These are phyloP conservation scores for Leptomonas pyrrhocoris DNA, from an alignment of 208 protist genomes.

Conservation along the genomic window DNA sequence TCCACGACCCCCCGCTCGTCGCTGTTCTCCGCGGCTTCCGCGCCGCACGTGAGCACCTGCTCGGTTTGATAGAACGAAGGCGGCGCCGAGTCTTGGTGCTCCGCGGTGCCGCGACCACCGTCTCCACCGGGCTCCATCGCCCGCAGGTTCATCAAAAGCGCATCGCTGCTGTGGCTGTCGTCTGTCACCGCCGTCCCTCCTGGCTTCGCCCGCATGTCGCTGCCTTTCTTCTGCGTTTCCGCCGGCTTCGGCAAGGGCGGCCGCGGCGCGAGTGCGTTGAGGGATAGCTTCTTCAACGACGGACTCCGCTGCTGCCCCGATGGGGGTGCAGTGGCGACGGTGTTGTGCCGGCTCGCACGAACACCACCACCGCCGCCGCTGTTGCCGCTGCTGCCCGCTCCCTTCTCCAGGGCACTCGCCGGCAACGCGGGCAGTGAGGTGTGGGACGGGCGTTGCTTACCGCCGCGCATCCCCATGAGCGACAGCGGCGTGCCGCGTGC, in stretches of 20 bases:
- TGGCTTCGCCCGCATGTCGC: background rate
- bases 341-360: background rate
- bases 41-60: constrained; percentile 4
- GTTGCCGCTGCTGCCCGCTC: background rate
- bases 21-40: background rate
- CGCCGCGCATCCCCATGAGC: constrained; percentile 2
- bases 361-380: background rate
- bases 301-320: background rate
- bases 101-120: background rate
- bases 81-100: background rate
- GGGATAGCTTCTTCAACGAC: background rate
- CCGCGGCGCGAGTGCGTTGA: background rate
- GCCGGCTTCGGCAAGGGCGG: constrained; percentile 1
- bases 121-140: background rate
- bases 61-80: constrained; percentile 28
- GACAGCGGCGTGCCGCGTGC: constrained; percentile 17
- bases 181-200: background rate
- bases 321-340: background rate
- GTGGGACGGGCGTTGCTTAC: background rate
- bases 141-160: too few species aligned
- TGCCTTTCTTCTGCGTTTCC: background rate
- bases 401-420: constrained; percentile 5
- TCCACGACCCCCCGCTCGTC: background rate
- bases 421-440: constrained; percentile 1
- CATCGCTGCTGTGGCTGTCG: background rate